phyloP scores from a whole-genome alignment of 345 rosid genomes.

The Eutrema yunnanense region DNA sequence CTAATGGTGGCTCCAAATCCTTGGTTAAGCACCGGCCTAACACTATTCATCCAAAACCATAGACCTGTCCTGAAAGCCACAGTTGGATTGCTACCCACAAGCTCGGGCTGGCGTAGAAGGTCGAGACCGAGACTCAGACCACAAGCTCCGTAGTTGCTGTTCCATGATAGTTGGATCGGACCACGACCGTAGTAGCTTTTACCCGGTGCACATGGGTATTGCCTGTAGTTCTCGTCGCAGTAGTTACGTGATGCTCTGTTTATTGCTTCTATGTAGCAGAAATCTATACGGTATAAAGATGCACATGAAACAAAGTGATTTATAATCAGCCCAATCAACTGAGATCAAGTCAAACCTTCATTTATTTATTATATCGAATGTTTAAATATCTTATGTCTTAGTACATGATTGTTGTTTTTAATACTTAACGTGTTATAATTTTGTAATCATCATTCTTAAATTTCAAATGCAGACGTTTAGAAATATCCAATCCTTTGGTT shows the following conservation, averaged over 20 bases:
- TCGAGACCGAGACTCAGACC: conserved; percentile 34
- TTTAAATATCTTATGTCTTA: too few relatives aligned
- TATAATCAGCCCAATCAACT: neutral
- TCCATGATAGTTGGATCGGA: conserved; percentile 52
- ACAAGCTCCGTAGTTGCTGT: conserved; percentile 47
- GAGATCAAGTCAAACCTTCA: neutral
- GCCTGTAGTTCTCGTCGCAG: conserved; percentile 35
- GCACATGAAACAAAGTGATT: neutral
- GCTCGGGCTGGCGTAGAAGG: conserved; percentile 39
- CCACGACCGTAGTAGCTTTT: conserved; percentile 50
- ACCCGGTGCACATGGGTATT: conserved; percentile 50
- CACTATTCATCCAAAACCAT: conserved; percentile 57
- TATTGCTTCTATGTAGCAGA: conserved; percentile 55
- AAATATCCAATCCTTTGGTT: neutral
- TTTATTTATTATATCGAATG: too few relatives aligned
- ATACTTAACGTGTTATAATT: too few relatives aligned
- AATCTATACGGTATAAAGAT: conserved; percentile 30
- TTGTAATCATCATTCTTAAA: neutral
- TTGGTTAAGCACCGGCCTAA: conserved; percentile 34
- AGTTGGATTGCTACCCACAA: conserved; percentile 29
- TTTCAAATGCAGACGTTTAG: neutral
- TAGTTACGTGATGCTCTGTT: conserved; percentile 41
- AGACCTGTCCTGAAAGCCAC: conserved; percentile 43
- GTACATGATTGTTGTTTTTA: too few relatives aligned
- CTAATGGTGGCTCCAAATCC: conserved; percentile 50